Conservation (phyloP, 1,139 yeast species). For the Geotrichum klebahnii region DNA sequence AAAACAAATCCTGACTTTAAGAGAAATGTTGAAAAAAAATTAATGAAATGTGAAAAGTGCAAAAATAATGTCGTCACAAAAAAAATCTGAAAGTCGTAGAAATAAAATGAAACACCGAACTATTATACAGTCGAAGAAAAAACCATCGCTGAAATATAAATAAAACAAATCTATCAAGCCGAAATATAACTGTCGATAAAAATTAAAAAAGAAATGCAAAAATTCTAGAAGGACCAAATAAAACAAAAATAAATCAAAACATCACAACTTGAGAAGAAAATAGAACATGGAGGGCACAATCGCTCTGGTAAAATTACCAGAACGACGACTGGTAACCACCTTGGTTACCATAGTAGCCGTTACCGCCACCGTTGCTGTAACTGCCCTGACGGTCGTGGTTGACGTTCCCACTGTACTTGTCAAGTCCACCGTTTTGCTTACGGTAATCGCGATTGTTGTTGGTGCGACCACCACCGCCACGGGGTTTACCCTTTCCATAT, state of each 20-base stretch:
- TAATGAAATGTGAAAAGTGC: constrained; percentile 6
- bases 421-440: constrained; percentile 37
- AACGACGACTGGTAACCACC: constrained; percentile 20
- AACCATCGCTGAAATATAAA: background rate
- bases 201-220: constrained; percentile 9
- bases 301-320: constrained; percentile 21
- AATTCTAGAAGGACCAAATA: constrained; percentile 4
- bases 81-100: constrained; percentile 9
- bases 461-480: constrained; percentile 41
- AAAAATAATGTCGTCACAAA: constrained; percentile 13
- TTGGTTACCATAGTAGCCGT: constrained; percentile 33
- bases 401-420: constrained; percentile 36
- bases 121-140: background rate
- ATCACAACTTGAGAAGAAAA: constrained; percentile 11
- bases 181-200: constrained; percentile 14
- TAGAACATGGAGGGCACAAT: constrained; percentile 10
- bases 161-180: constrained; percentile 12
- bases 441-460: constrained; percentile 40
- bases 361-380: constrained; percentile 36
- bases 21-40: constrained; percentile 6
- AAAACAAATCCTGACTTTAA: constrained; percentile 4
- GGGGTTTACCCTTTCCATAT: constrained; percentile 55
- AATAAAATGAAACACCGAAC: constrained; percentile 9
- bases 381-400: constrained; percentile 32
- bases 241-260: constrained; percentile 6